These are phyloP conservation scores for Botryotinia globosa DNA, from an alignment of 2,329 filamentous ascomycete species.

Conservation along the genomic window DNA sequence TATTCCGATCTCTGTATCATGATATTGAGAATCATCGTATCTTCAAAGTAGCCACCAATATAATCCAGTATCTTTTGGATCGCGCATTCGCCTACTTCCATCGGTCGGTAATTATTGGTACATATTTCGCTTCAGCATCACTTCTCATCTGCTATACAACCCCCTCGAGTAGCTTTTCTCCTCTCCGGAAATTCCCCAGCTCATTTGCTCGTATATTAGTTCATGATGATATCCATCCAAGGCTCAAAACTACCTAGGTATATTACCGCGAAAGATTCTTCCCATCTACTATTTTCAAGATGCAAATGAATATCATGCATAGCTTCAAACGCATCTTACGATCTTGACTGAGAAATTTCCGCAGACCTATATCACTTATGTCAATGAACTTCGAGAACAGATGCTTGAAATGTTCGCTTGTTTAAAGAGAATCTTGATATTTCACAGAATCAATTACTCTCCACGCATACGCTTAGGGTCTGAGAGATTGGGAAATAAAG, in stretches of 20 bases:
- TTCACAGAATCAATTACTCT: fast-evolving
- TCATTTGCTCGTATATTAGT: background rate
- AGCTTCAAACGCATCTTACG: background rate
- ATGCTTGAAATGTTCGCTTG: fast-evolving
- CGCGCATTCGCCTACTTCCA: background rate
- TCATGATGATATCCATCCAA: background rate
- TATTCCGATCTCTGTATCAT: fast-evolving
- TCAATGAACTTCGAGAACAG: fast-evolving
- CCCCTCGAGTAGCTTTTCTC: too few species aligned
- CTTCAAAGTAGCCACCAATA: background rate
- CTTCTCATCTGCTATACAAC: background rate
- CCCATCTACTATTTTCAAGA: background rate
- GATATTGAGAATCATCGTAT: background rate
- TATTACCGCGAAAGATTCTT: background rate
- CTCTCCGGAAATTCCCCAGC: background rate
- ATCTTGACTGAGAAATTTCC: fast-evolving
- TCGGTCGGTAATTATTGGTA: background rate
- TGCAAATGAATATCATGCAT: background rate
- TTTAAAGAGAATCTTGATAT: background rate
- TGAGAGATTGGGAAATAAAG: background rate
- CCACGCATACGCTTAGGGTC: background rate
- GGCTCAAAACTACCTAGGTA: background rate
- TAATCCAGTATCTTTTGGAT: background rate
- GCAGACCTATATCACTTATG: background rate
- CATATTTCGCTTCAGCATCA: background rate